phyloP scores from a whole-genome alignment of 148 eudicot genomes.

The Vaccinium myrtillus region DNA sequence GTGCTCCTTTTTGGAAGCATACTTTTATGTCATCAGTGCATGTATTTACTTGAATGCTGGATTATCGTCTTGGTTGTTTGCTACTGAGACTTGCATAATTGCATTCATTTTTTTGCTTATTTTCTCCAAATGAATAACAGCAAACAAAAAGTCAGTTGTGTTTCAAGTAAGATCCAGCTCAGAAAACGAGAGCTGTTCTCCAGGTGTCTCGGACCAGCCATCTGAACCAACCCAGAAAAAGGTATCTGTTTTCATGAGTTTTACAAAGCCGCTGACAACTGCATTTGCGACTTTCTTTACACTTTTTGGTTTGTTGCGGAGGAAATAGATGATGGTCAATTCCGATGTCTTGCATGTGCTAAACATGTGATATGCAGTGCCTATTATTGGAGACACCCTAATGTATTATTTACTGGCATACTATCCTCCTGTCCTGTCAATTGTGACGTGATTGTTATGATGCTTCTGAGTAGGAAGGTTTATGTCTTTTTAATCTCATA shows the following conservation, averaged over 20 bases:
- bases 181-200: slow-evolving; percentile 33
- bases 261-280: not conserved
- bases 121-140: slow-evolving; percentile 24
- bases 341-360: not conserved
- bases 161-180: slow-evolving; percentile 46
- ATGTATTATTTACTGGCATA: not conserved
- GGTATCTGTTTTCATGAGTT: slow-evolving; percentile 25
- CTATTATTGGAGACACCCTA: not conserved
- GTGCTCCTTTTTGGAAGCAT: not conserved
- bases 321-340: not conserved
- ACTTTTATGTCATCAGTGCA: not conserved
- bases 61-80: not conserved
- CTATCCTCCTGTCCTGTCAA: not conserved
- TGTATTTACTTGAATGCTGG: not conserved
- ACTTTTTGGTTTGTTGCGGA: not conserved
- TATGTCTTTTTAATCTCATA: not conserved
- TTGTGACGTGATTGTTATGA: not conserved
- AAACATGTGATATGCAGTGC: not conserved
- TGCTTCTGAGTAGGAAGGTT: not conserved
- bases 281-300: not conserved
- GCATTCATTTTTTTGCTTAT: not conserved
- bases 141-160: slow-evolving; percentile 33
- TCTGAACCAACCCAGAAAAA: slow-evolving; percentile 27
- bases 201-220: slow-evolving; percentile 28
- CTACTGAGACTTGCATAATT: not conserved